These are phyloP conservation scores for Spathaspora hagerdaliae DNA, from an alignment of 805 yeast species.

Conservation along the genomic window DNA sequence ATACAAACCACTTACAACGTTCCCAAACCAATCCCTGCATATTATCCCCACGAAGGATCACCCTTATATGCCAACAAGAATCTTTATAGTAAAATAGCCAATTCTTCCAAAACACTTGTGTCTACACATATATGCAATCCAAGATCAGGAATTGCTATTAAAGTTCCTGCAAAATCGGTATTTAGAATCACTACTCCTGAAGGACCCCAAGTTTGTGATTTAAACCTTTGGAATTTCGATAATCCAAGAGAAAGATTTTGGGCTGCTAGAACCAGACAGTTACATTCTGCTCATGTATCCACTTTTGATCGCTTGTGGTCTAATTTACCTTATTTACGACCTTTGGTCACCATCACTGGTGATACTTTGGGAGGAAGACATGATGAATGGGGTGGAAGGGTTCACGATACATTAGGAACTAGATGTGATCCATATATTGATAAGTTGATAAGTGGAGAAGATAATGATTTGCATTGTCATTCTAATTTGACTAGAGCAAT, in stretches of 20 bases:
- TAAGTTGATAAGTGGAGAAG: slow-evolving; percentile 58
- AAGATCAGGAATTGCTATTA: slow-evolving; percentile 58
- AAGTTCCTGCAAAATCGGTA: slow-evolving; percentile 56
- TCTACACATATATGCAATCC: slow-evolving; percentile 45
- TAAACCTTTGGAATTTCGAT: slow-evolving; percentile 59
- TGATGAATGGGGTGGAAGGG: slow-evolving; percentile 63
- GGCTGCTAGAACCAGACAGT: slow-evolving; percentile 67
- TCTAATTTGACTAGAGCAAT: slow-evolving; percentile 60
- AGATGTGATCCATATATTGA: slow-evolving; percentile 71
- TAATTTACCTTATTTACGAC: slow-evolving; percentile 60
- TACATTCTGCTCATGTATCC: slow-evolving; percentile 60
- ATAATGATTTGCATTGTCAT: slow-evolving; percentile 65
- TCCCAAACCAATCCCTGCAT: slow-evolving; percentile 51
- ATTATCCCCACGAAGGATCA: slow-evolving; percentile 52
- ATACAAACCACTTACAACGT: slow-evolving; percentile 29
- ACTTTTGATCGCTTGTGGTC: slow-evolving; percentile 64
- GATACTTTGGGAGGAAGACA: slow-evolving; percentile 54
- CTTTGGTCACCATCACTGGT: slow-evolving; percentile 59
- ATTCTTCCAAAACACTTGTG: slow-evolving; percentile 39
- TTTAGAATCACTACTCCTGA: slow-evolving; percentile 61
- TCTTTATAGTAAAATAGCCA: slow-evolving; percentile 44
- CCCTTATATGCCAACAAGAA: slow-evolving; percentile 48
- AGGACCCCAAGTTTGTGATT: slow-evolving; percentile 70
- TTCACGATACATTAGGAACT: slow-evolving; percentile 65
- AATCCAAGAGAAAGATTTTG: slow-evolving; percentile 64